Base-by-base conservation (phyloP, 2,329 filamentous ascomycete genomes). In the Colletotrichum shisoi region DNA sequence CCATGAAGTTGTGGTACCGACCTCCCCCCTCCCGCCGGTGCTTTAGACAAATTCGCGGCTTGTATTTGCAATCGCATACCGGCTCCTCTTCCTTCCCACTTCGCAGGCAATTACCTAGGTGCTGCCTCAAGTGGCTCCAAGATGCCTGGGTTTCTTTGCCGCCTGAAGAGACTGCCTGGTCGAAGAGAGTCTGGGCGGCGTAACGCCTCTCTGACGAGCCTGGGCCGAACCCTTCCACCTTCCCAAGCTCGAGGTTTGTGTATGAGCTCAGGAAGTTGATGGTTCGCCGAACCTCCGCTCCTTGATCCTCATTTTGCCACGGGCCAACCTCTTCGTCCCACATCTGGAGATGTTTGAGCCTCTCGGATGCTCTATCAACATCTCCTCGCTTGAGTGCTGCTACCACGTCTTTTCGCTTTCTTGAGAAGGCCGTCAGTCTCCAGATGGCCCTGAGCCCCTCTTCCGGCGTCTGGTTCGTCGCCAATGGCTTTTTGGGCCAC, bases 1-100 rank as follows among this genome's bases (percentile, higher is more conserved):
- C 48, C 61, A 67, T 54, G 27, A 67, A 64, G 64, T 67, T 46
- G 44, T 67, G 44, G 48, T 52, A 67, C 46, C 24, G 49, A 13
- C n/a, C 48, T 54, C 27, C 37, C 8, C 39, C 49, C 7, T n/a
- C 34, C 19, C 21, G 3, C 12, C 45, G 27, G 11, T 65, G 61
- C 56, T 37, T 54, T 13, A 24, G 31, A 34, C 61, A 68, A 24
- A 45, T 11, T 6, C 27, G 49, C 12, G 49, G n/a, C 49, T 65
- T 64, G 54, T 40, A 54, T 37, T 51, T 56, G 61, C 61, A 65
- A 6, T 54, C 61, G 37, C 56, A 65, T 2, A 12, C 12, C 4
- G 51, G n/a, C 9, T 44, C 34, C n/a, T 51, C 21, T 3, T 56
- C 34, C 6, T 56, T 19, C 9, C n/a, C 12, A 17, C 6, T 11